Evolutionary conservation across 1,139 yeast genomes (phyloP), one percentile per base, ranked within the genome.

Genomic region (Pichia sp.): DNA sequence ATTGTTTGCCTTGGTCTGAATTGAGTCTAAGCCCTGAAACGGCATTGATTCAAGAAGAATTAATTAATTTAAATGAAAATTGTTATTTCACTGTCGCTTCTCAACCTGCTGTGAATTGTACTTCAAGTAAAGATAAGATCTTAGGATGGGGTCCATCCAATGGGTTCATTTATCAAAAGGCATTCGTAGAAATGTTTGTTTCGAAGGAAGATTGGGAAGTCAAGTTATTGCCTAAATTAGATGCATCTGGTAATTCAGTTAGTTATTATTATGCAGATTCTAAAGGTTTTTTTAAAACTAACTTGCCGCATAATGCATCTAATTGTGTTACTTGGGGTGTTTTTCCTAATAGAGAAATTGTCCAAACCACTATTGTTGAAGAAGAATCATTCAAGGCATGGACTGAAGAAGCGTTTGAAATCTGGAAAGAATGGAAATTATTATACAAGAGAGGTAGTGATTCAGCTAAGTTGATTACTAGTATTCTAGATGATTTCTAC

Each of bases 91-190:
- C 98, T 0, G 75, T 92, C 46, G 90, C 97, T 0, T 90, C 97
- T 0, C 99, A 92, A 65, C 99, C 99, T 1, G 94, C 97, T 0
- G 78, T 86, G 2, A 86, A 87, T 57, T 85, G 87, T 31, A 74
- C 82, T 39, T 73, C 73, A 37, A 85, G 96, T 10, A 71, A 78
- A 6, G 97, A 92, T 65, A 82, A 80, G 53, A 84, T 90, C 39
- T 84, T 90, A 63, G 99, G 99, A 2, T 92, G 95, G 87, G 99
- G 98, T 40, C 97, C 98, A 16, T 74, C 76, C 41, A 80, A 83
- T 56, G 98, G 98, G 2, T 76, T 77, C 52, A 89, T 92, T 27
- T 92, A 86, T 65, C 98, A 92, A 63, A 90, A 92, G 64, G 87
- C 96, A 30, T 90, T 89, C 65, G 86, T 92, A 44, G 98, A 92